Evolutionary conservation across 768 basidiomycete species (phyloP), one percentile per base, ranked within the genome.

Genomic region (Suillus hirtellus): DNA sequence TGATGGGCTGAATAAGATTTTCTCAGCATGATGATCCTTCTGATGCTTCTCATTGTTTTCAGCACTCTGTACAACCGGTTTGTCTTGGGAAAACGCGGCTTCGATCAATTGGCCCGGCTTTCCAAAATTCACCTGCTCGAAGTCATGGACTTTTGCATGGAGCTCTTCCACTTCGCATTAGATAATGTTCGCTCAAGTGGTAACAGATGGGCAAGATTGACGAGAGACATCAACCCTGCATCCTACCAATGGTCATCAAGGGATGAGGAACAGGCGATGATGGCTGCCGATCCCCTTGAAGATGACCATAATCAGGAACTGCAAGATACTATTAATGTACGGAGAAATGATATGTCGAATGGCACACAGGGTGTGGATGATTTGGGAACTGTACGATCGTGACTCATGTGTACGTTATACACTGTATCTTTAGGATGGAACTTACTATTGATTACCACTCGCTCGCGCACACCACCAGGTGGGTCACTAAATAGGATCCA

Each of bases 61-160:
- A 88, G 89, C 43, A 87, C 86, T 14, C 71, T 92, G 12, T 94
- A 95, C 78, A 93, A 92, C 72, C 87, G 88, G 64, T 90, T 83
- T 71, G 87, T 89, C 58, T 87, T 95, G 11, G 81, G 84, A 62
- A 84, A 87, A 34, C 83, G 84, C 19, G 92, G 93, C 1, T 78
- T 85, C 60, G 89, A 92, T 67, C 88, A 89, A 70, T 79, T 94
- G 42, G 92, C 92, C 14, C 84, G 83, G 63, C 86, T 89, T 68
- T 78, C 80, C 19, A 37, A 76, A 44, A 6, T 59, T 35, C 73
- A 76, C 24, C 62, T 62, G 0, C 64, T 42, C 5, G 75, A 75
- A 60, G 62, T 75, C 11, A 59, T 64, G 62, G 70, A 64, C 0
- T 60, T 75, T 37, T 68, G 59, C 42, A 59, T 60, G 40, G 73